Percentiles rank a stretch among this genome's conserved stretches.
These are phyloP conservation scores for Triangularia verruculosa DNA, from an alignment of 2,329 filamentous ascomycete genomes.

Conservation along the genomic window DNA sequence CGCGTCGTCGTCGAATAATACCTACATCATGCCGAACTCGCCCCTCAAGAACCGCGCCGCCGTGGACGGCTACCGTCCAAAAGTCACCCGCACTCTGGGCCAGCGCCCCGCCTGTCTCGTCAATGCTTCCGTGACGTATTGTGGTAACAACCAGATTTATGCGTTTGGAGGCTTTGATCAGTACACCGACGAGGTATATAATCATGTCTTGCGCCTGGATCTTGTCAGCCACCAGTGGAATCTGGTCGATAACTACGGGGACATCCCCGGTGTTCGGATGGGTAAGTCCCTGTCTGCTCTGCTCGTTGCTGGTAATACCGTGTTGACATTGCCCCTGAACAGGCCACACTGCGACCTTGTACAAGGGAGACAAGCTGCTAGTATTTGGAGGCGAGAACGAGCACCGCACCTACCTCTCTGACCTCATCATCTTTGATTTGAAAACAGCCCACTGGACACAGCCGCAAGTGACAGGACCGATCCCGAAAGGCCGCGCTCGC, in stretches of 20 bases:
- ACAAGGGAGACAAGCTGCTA: conserved; percentile 90
- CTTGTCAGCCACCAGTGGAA: conserved; percentile 88
- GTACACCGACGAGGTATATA: conserved; percentile 98
- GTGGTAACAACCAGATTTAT: conserved; percentile 95
- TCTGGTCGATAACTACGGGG: conserved; percentile 95
- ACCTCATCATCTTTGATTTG: conserved; percentile 93
- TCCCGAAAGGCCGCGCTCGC: conserved; percentile 85
- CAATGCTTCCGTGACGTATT: conserved; percentile 98
- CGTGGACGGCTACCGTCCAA: conserved; percentile 77
- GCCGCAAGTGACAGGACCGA: conserved; percentile 76
- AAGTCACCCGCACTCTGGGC: conserved; percentile 73
- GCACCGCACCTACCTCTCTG: conserved; percentile 89
- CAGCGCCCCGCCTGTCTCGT: conserved; percentile 90
- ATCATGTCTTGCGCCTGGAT: conserved; percentile 89
- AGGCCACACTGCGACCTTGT: conserved; percentile 94
- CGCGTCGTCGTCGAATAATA: conserved; percentile 65
- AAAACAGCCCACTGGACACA: conserved; percentile 95
- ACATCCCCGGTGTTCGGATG: conserved; percentile 96
- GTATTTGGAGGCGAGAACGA: conserved; percentile 99
- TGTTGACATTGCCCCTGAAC: conserved; percentile 16
- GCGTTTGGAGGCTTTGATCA: conserved; percentile 98
- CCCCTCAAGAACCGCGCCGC: conserved; percentile 65
- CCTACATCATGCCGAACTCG: conserved; percentile 88
- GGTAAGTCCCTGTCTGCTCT: conserved; percentile 51
- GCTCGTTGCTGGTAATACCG: conserved; percentile 10